phyloP scores from a whole-genome alignment of 2,329 filamentous ascomycete species.

The Cercospora nicotianae region DNA sequence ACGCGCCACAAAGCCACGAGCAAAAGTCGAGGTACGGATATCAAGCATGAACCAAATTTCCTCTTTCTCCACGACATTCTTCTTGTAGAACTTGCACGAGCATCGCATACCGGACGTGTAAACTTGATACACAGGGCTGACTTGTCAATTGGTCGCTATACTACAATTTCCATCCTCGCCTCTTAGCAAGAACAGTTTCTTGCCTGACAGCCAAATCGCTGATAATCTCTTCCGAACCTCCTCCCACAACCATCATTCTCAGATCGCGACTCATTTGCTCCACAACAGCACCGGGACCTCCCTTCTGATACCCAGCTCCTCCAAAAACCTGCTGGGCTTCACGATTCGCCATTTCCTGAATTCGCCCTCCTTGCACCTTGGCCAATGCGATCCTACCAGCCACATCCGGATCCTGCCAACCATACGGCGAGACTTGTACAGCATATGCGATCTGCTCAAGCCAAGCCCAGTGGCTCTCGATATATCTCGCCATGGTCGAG shows the following conservation, averaged over 20 bases:
- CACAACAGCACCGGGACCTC: slow-evolving; percentile 51
- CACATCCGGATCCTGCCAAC: slow-evolving; percentile 43
- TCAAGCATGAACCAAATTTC: neutral
- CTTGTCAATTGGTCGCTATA: neutral
- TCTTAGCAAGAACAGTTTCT: slow-evolving; percentile 39
- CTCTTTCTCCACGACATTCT: neutral
- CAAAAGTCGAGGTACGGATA: neutral
- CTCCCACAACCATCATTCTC: slow-evolving; percentile 47
- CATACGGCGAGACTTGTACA: slow-evolving; percentile 32
- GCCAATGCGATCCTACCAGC: slow-evolving; percentile 55
- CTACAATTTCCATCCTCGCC: slow-evolving; percentile 49
- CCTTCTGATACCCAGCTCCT: slow-evolving; percentile 55
- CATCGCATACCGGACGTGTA: neutral
- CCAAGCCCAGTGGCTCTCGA: slow-evolving; percentile 38
- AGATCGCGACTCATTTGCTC: slow-evolving; percentile 57
- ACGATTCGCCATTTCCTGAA: slow-evolving; percentile 54
- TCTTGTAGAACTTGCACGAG: neutral
- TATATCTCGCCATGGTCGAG: slow-evolving; percentile 34
- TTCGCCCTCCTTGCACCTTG: slow-evolving; percentile 55
- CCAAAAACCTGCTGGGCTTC: slow-evolving; percentile 59
- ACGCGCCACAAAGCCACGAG: neutral
- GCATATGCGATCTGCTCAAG: slow-evolving; percentile 38
- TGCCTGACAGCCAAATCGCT: slow-evolving; percentile 38
- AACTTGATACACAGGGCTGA: neutral
- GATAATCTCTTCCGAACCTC: slow-evolving; percentile 40